Base-by-base conservation (phyloP, 495 filamentous ascomycete genomes). In the Hypoxylon cercidicola region DNA sequence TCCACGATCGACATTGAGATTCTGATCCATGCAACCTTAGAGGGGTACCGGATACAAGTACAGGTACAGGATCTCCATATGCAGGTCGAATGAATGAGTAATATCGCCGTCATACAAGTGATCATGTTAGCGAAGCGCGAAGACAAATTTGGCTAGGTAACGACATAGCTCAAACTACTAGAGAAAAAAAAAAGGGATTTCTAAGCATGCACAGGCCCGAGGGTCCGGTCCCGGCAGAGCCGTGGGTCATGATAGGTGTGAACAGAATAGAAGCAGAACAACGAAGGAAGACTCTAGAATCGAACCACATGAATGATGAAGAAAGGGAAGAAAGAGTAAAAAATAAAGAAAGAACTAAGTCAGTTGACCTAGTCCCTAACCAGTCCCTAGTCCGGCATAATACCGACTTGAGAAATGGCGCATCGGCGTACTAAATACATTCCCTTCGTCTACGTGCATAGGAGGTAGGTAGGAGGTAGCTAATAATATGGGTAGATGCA, bases 191-290 rank as follows among this genome's bases (percentile, higher is more conserved):
- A 49, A 49, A 11, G 23, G 49, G 60, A 68, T 68, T 68, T 68
- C 61, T 68, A 68, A 68, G 65, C 59, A 57, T 58, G 53, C 16
- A 16, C 18, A 46, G 50, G 39, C 55, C 62, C 54, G 60, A 64
- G 46, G 43, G 35, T 68, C 60, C 62, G 62, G 62, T 64, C 60
- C 60, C 60, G 60, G 60, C 34, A 45, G 32, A 57, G 46, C 60
- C 60, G 60, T 59, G 50, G 50, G 50, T 52, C 50, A 46, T 52
- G 60, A 68, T 63, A 68, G 60, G 60, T 30, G 50, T 25, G 48
- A 61, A 68, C 51, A 64, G 40, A 45, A 43, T 8, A 53, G 39
- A 62, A 59, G 55, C 65, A 55, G 65, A 68, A 63, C 21, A 63
- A 41, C 59, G 52, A 60, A 48, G 47, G 65, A 60, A 63, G 32